These are phyloP conservation scores for Echria macrotheca DNA, from an alignment of 495 filamentous ascomycete genomes.

Conservation along the genomic window DNA sequence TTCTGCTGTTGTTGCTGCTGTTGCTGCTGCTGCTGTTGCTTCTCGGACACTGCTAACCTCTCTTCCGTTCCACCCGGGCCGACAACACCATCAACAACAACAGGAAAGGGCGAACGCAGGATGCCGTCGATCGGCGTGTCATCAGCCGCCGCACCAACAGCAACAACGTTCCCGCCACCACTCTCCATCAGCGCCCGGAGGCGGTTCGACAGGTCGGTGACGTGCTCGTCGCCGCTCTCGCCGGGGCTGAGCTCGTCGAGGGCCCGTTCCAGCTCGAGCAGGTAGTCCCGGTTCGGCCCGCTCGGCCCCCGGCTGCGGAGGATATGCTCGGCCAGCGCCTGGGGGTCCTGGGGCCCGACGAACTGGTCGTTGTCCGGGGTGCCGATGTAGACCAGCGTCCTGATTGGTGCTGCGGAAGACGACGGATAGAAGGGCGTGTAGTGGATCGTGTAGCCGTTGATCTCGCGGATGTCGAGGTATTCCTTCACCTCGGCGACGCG, in stretches of 20 bases:
- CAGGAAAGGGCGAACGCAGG: slow-evolving; percentile 21
- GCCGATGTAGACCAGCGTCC: slow-evolving; percentile 84
- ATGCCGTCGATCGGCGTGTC: slow-evolving; percentile 16
- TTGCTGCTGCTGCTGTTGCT: too few relatives aligned
- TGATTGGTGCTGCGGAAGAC: slow-evolving; percentile 33
- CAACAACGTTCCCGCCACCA: slow-evolving; percentile 16
- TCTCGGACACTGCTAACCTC: too few relatives aligned
- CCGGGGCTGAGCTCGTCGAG: slow-evolving; percentile 65
- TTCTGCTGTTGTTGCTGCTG: slow-evolving; percentile 15
- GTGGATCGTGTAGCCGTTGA: slow-evolving; percentile 91
- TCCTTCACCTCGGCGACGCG: slow-evolving; percentile 76
- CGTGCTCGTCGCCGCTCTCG: slow-evolving; percentile 83
- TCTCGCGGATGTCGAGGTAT: slow-evolving; percentile 91
- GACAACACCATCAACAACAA: too few relatives aligned
- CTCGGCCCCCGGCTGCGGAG: slow-evolving; percentile 71
- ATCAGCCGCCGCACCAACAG: too few relatives aligned
- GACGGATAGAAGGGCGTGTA: slow-evolving; percentile 74
- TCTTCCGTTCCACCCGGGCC: too few relatives aligned
- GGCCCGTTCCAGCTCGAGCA: slow-evolving; percentile 73
- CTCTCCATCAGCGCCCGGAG: slow-evolving; percentile 42
- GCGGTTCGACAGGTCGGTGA: slow-evolving; percentile 56
- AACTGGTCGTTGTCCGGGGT: slow-evolving; percentile 94
- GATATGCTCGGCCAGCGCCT: slow-evolving; percentile 81
- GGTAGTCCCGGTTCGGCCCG: slow-evolving; percentile 87
- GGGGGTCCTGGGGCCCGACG: slow-evolving; percentile 71